Evolutionary conservation across 345 rosid genomes (phyloP).

Genomic region (Arabis alpina): DNA sequence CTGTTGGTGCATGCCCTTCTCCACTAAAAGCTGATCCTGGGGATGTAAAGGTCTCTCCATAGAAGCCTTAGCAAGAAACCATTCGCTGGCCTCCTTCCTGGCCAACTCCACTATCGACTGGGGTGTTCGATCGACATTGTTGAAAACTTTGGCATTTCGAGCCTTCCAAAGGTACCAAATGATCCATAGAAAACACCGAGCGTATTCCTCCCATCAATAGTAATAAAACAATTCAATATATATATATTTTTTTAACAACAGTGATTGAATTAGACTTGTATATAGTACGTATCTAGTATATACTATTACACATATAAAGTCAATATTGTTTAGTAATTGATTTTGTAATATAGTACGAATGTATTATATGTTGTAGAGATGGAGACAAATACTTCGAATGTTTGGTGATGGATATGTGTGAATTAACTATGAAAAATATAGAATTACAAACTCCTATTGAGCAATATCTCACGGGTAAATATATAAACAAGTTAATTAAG

Average conservation of each 20-base stretch:
- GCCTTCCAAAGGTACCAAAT: too few relatives aligned
- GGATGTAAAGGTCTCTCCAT: too few relatives aligned
- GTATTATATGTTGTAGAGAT: conserved; percentile 39
- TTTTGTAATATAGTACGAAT: conserved; percentile 29
- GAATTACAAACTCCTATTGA: neutral
- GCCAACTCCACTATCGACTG: too few relatives aligned
- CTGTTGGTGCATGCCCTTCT: too few relatives aligned
- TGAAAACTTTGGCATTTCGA: too few relatives aligned
- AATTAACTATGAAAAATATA: conserved; percentile 13
- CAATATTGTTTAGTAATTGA: conserved; percentile 15
- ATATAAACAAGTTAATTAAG: neutral
- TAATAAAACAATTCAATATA: conserved; percentile 1
- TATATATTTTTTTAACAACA: conserved; percentile 8
- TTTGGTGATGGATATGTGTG: conserved; percentile 40
- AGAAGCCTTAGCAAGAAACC: too few relatives aligned
- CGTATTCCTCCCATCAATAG: too few relatives aligned
- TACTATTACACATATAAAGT: neutral
- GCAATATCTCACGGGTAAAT: conserved; percentile 1
- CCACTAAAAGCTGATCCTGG: too few relatives aligned
- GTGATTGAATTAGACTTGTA: conserved; percentile 32
- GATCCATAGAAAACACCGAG: too few relatives aligned
- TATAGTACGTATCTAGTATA: conserved; percentile 6
- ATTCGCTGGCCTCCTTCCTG: too few relatives aligned
- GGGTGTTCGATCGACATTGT: too few relatives aligned
- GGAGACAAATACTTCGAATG: conserved; percentile 45